phyloP scores from a whole-genome alignment of 2,329 filamentous ascomycete species.

The Aspergillus hiratsukae region DNA sequence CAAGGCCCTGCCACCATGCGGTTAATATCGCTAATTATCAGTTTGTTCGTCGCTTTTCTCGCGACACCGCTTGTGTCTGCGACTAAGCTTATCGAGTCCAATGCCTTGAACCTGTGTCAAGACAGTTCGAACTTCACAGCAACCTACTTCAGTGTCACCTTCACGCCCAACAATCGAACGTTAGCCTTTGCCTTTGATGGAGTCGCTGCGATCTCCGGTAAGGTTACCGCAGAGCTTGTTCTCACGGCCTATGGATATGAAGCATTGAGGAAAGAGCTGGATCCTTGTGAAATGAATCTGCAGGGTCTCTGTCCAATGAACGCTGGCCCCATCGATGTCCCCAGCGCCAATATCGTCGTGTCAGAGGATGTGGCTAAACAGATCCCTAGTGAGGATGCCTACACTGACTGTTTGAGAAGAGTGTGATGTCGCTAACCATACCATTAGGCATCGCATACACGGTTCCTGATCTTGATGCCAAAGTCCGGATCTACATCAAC shows the following conservation, averaged over 20 bases:
- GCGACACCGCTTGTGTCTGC: constrained; percentile 52
- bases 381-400: constrained; percentile 58
- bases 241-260: constrained; percentile 80
- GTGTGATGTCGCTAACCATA: constrained; percentile 3
- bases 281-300: constrained; percentile 70
- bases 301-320: constrained; percentile 86
- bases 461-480: constrained; percentile 86
- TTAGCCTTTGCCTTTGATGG: constrained; percentile 71
- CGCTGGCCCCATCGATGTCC: constrained; percentile 71
- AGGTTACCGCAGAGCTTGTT: constrained; percentile 70
- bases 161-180: constrained; percentile 60
- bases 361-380: constrained; percentile 52
- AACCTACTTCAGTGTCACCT: constrained; percentile 76
- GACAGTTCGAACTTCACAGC: constrained; percentile 78
- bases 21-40: constrained; percentile 29
- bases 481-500: constrained; percentile 77
- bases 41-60: constrained; percentile 38
- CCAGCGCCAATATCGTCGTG: constrained; percentile 63
- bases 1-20: constrained; percentile 26
- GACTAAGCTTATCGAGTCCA: constrained; percentile 69
- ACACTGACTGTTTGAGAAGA: background rate
- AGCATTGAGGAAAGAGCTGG: constrained; percentile 61
- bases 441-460: constrained; percentile 69
- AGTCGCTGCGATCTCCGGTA: constrained; percentile 76
- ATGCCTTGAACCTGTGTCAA: constrained; percentile 79